A percentile compares a stretch with the other conserved stretches of the same genome.
These are phyloP conservation scores for Penicillium sp. DNA, from an alignment of 2,329 filamentous ascomycete species.

Conservation along the genomic window DNA sequence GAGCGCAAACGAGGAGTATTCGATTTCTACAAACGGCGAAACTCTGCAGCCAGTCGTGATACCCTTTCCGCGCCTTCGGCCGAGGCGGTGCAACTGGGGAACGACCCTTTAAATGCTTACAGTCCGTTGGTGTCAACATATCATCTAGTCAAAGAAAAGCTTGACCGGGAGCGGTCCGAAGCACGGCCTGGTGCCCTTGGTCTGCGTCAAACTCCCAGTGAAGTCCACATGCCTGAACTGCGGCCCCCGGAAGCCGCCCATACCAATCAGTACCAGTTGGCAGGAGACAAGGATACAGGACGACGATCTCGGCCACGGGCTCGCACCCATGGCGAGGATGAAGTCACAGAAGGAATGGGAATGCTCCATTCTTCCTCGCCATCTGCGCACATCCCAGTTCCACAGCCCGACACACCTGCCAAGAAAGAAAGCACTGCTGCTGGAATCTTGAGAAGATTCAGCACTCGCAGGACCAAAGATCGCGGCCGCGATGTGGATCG, in stretches of 20 bases:
- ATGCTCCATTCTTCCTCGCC: constrained; percentile 57
- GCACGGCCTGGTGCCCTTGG: constrained; percentile 58
- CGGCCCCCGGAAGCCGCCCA: constrained; percentile 79
- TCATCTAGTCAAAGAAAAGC: constrained; percentile 92
- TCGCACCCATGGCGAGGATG: constrained; percentile 91
- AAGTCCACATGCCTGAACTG: constrained; percentile 70
- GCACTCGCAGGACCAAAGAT: constrained; percentile 74
- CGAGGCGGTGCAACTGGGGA: constrained; percentile 77
- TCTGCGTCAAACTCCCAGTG: constrained; percentile 56
- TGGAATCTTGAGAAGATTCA: constrained; percentile 82
- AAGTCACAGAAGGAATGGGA: constrained; percentile 71
- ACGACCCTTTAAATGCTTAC: constrained; percentile 88
- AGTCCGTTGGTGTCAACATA: constrained; percentile 91
- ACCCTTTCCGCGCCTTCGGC: constrained; percentile 79
- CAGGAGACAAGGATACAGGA: constrained; percentile 81
- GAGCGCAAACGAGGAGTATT: constrained; percentile 90
- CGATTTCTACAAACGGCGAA: constrained; percentile 94
- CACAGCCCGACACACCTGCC: constrained; percentile 58
- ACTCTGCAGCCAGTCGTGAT: constrained; percentile 78
- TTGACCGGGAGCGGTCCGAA: constrained; percentile 69
- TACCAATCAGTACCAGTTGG: constrained; percentile 89
- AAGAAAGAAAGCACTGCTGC: constrained; percentile 87
- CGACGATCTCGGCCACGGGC: constrained; percentile 80
- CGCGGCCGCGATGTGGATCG: constrained; percentile 42
- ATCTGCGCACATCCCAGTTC: constrained; percentile 51